phyloP scores from a whole-genome alignment of 2,329 filamentous ascomycete genomes.

The Exophiala sideris region DNA sequence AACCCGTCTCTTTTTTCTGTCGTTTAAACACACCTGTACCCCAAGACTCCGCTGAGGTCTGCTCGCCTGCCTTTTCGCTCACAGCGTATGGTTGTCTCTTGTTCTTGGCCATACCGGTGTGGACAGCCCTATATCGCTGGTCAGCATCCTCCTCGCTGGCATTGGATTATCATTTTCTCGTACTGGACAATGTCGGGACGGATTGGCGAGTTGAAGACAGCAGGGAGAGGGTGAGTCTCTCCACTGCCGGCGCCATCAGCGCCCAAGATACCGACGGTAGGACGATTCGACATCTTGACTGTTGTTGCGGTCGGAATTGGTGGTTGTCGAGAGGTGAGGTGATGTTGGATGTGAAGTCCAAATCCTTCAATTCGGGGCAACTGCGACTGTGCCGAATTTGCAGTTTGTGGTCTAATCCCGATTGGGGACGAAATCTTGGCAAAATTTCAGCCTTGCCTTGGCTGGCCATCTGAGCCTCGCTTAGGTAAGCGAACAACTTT shows the following conservation, averaged over 20 bases:
- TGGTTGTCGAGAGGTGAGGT: constrained; percentile 1
- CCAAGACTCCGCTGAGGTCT: constrained; percentile 99
- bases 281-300: constrained; percentile 77
- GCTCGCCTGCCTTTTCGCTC: constrained; percentile 99
- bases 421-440: constrained; percentile 11
- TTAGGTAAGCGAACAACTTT: neutral
- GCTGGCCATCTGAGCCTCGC: neutral
- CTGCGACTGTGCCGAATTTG: constrained; percentile 8
- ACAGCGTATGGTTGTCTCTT: constrained; percentile 99
- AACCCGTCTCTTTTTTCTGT: constrained; percentile 20
- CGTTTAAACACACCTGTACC: constrained; percentile 79
- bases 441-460: constrained; percentile 1
- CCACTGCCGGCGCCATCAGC: constrained; percentile 91
- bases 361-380: constrained; percentile 7
- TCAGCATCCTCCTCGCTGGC: constrained; percentile 32
- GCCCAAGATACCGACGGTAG: constrained; percentile 95
- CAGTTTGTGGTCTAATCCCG: constrained; percentile 8
- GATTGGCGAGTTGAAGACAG: constrained; percentile 96
- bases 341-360: neutral
- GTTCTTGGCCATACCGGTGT: constrained; percentile 99
- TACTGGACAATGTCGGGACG: constrained; percentile 98
- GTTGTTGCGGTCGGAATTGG: constrained; percentile 1
- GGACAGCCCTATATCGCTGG: constrained; percentile 59
- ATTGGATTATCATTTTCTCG: constrained; percentile 35
- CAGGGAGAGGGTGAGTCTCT: constrained; percentile 85